Conservation (phyloP, 108 stramenopile genomes). For the Nitzschia sp. region DNA sequence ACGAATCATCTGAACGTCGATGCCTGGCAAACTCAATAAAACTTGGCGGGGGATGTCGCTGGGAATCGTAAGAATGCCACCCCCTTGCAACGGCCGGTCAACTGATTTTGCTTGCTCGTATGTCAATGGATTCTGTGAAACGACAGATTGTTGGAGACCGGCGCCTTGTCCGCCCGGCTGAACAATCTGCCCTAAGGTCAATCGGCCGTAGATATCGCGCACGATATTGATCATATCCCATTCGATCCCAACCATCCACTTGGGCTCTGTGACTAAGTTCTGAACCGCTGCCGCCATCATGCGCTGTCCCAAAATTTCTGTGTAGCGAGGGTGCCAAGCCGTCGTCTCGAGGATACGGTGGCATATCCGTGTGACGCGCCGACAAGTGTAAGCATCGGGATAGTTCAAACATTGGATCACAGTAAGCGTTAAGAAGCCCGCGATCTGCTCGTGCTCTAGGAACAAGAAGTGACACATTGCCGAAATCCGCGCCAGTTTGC, state of each 20-base stretch:
- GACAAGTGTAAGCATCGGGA: conserved; percentile 87
- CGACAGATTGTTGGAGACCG: conserved; percentile 54
- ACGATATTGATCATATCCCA: conserved; percentile 92
- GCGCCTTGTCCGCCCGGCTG: conserved; percentile 89
- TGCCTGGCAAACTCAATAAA: conserved; percentile 67
- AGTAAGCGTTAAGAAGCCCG: conserved; percentile 65
- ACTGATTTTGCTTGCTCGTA: conserved; percentile 85
- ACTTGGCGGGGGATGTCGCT: conserved; percentile 75
- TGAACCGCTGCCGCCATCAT: conserved; percentile 75
- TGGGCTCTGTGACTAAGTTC: conserved; percentile 82
- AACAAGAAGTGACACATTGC: conserved; percentile 81
- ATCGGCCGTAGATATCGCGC: conserved; percentile 85
- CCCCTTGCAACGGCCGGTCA: conserved; percentile 76
- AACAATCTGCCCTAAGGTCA: conserved; percentile 80
- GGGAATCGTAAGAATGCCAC: conserved; percentile 76
- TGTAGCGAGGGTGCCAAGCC: conserved; percentile 82
- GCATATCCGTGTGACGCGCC: conserved; percentile 80
- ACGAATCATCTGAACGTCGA: conserved; percentile 49
- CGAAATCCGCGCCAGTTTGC: conserved; percentile 76
- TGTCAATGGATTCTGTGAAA: conserved; percentile 19
- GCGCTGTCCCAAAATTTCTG: conserved; percentile 66
- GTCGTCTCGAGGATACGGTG: conserved; percentile 87
- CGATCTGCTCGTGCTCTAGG: conserved; percentile 78
- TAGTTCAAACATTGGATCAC: conserved; percentile 78
- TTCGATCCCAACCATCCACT: conserved; percentile 92